A percentile compares a stretch with the other conserved stretches of the same genome.
phyloP scores from a whole-genome alignment of 2,329 filamentous ascomycete genomes.

The Scorias spongiosa region DNA sequence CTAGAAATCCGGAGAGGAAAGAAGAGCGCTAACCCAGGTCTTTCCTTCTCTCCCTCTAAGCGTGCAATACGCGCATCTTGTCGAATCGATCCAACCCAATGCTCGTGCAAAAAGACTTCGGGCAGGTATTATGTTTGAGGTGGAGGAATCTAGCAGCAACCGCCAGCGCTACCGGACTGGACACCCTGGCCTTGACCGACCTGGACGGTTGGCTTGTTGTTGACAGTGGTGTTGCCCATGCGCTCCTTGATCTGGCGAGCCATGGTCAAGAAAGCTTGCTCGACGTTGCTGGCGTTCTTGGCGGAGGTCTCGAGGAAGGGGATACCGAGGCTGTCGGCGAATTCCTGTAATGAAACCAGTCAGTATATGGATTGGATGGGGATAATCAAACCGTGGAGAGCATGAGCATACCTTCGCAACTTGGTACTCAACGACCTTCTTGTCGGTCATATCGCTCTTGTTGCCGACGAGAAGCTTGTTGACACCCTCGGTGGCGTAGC shows the following conservation, averaged over 20 bases:
- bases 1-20: not conserved
- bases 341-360: constrained; percentile 52
- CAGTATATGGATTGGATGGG: constrained; percentile 3
- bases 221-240: constrained; percentile 94
- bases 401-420: constrained; percentile 72
- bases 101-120: no score
- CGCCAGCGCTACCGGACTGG: constrained; percentile 66
- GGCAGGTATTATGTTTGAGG: no score
- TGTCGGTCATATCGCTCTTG: constrained; percentile 99
- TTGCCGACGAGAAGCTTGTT: constrained; percentile 99
- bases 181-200: constrained; percentile 92
- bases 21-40: not conserved
- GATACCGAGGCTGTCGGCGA: constrained; percentile 95
- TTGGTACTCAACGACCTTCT: constrained; percentile 99
- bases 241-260: constrained; percentile 99
- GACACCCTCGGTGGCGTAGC: constrained; percentile 96
- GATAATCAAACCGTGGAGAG: not conserved
- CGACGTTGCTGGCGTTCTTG: constrained; percentile 98
- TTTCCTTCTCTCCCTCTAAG: not conserved
- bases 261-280: constrained; percentile 99
- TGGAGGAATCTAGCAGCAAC: constrained; percentile 62
- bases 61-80: not conserved
- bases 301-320: constrained; percentile 99
- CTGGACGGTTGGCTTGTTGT: constrained; percentile 96
- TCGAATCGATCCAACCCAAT: no score